phyloP scores from a whole-genome alignment of 371 early-diverging fungal species.

The Vairimorpha necatrix region DNA sequence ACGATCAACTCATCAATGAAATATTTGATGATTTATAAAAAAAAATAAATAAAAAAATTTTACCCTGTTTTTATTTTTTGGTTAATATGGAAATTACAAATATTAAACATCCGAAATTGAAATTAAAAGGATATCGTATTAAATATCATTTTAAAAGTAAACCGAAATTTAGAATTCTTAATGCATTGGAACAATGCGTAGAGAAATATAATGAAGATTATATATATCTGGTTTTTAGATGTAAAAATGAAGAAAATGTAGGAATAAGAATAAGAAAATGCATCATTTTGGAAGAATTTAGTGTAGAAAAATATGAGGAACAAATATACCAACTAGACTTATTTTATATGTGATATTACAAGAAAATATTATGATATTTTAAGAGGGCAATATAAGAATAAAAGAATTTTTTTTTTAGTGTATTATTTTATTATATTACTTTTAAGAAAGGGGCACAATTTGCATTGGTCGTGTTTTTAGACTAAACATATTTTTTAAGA shows the following conservation, averaged over 20 bases:
- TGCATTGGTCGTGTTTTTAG: too few relatives aligned
- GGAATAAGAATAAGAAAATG: constrained; percentile 18
- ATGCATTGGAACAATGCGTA: constrained; percentile 11
- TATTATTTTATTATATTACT: too few relatives aligned
- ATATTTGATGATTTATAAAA: not conserved
- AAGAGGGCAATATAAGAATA: too few relatives aligned
- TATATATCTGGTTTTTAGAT: constrained; percentile 21
- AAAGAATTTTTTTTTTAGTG: too few relatives aligned
- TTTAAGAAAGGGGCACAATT: too few relatives aligned
- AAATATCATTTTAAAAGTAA: not conserved
- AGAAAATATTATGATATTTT: too few relatives aligned
- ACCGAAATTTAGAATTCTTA: constrained; percentile 33
- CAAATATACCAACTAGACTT: not conserved
- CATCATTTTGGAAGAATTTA: not conserved
- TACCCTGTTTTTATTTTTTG: not conserved
- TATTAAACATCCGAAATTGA: not conserved
- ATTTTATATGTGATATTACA: too few relatives aligned
- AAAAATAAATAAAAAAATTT: not conserved
- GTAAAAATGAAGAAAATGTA: constrained; percentile 5
- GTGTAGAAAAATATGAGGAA: not conserved
- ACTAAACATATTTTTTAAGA: too few relatives aligned
- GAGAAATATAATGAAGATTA: constrained; percentile 24
- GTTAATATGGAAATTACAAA: not conserved
- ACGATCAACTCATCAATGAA: not conserved
- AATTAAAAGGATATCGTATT: not conserved